Percentiles rank a stretch among this genome's conserved stretches.
phyloP scores from a whole-genome alignment of 163 green algal species.

The Smithsoniella earleae region DNA sequence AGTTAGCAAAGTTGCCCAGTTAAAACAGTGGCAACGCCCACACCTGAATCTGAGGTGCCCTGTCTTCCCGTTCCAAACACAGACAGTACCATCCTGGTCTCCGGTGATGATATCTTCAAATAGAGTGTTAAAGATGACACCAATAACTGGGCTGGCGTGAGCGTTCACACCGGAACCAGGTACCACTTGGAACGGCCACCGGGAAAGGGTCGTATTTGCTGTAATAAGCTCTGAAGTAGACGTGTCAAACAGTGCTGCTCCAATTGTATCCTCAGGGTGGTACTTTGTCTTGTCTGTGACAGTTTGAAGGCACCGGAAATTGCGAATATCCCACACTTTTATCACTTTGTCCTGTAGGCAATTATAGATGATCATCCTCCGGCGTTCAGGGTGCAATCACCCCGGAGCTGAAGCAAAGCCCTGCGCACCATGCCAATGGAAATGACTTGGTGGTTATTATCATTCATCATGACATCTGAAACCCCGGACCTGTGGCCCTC shows the following conservation, averaged over 20 bases:
- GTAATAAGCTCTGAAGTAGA: slow-evolving; percentile 40
- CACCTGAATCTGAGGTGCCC: slow-evolving; percentile 46
- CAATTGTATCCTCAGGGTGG: slow-evolving; percentile 41
- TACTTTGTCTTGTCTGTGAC: slow-evolving; percentile 50
- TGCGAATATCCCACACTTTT: slow-evolving; percentile 66
- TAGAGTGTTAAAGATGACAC: slow-evolving; percentile 45
- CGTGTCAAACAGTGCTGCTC: slow-evolving; percentile 41
- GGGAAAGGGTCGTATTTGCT: slow-evolving; percentile 34
- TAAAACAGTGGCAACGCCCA: slow-evolving; percentile 20
- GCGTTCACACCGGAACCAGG: slow-evolving; percentile 22
- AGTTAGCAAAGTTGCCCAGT: too few species aligned
- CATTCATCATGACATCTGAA: slow-evolving; percentile 50
- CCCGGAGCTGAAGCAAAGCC: not conserved
- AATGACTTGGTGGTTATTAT: slow-evolving; percentile 65
- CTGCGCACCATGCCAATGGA: slow-evolving; percentile 34
- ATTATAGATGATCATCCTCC: too few species aligned
- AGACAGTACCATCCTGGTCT: slow-evolving; percentile 38
- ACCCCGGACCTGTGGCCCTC: slow-evolving; percentile 44
- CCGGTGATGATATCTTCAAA: slow-evolving; percentile 47
- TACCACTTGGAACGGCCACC: slow-evolving; percentile 39
- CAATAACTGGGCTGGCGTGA: slow-evolving; percentile 39
- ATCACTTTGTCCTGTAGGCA: slow-evolving; percentile 32
- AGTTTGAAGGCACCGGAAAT: slow-evolving; percentile 70
- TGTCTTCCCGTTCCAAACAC: slow-evolving; percentile 47
- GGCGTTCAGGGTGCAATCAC: not conserved